phyloP scores from a whole-genome alignment of 2,329 filamentous ascomycete species.

The Ophiocordyceps camponoti-floridani region DNA sequence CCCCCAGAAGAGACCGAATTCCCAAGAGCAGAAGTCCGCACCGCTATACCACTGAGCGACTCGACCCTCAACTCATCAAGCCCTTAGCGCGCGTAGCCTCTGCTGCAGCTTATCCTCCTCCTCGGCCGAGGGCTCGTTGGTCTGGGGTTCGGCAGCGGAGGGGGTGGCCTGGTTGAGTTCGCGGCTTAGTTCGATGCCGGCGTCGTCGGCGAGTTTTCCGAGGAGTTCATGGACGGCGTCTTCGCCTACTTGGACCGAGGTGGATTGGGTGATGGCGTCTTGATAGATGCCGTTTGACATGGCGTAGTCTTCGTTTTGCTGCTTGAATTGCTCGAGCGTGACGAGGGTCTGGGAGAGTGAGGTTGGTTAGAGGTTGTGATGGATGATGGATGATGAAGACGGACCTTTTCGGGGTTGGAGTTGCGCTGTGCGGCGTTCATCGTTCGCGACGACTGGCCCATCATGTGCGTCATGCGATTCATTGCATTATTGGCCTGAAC shows the following conservation, averaged over 20 bases:
- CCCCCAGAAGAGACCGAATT: too few relatives aligned
- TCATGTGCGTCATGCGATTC: slow-evolving; percentile 48
- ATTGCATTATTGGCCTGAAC: slow-evolving; percentile 47
- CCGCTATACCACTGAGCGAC: too few relatives aligned
- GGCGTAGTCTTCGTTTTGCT: slow-evolving; percentile 45
- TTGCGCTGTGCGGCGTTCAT: slow-evolving; percentile 40
- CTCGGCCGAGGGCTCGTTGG: slow-evolving; percentile 53
- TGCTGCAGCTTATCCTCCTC: slow-evolving; percentile 60
- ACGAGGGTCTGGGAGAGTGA: slow-evolving; percentile 28
- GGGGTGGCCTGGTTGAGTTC: slow-evolving; percentile 46
- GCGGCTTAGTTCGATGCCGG: slow-evolving; percentile 62
- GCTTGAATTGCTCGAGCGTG: slow-evolving; percentile 42
- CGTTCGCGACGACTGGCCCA: slow-evolving; percentile 38
- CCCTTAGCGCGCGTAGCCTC: slow-evolving; percentile 35
- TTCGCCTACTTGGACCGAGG: slow-evolving; percentile 52
- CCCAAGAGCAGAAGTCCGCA: too few relatives aligned
- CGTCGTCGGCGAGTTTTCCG: slow-evolving; percentile 73
- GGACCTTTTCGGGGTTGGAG: slow-evolving; percentile 38
- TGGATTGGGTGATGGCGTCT: slow-evolving; percentile 66
- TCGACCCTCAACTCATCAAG: slow-evolving; percentile 11
- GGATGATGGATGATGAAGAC: neutral
- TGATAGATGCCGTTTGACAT: slow-evolving; percentile 62
- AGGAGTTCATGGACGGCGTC: slow-evolving; percentile 78
- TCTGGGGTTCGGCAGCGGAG: slow-evolving; percentile 38
- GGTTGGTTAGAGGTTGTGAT: neutral